Evolutionary conservation across 805 yeast species (phyloP).

Genomic region (Vanderwaltozyma tropicalis): DNA sequence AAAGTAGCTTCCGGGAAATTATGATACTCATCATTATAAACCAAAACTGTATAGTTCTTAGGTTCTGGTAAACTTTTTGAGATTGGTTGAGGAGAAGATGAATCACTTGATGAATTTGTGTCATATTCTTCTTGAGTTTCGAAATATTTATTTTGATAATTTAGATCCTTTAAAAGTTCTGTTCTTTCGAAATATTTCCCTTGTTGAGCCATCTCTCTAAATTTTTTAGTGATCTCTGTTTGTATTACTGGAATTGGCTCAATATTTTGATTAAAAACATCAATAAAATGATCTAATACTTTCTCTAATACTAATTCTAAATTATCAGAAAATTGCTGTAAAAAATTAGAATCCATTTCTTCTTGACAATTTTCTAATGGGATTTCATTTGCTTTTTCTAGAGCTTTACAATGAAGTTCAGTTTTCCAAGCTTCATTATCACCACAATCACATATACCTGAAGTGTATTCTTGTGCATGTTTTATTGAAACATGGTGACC

Average conservation of each 20-base stretch:
- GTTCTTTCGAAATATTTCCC: conserved; percentile 13
- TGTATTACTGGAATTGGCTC: conserved; percentile 25
- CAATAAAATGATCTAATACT: conserved; percentile 33
- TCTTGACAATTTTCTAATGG: background rate
- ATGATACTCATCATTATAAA: conserved; percentile 75
- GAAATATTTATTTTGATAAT: conserved; percentile 5
- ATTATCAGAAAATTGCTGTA: too few relatives aligned
- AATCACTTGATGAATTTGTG: background rate
- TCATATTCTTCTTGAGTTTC: conserved; percentile 3
- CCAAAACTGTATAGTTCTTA: conserved; percentile 37
- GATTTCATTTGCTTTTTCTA: too few relatives aligned
- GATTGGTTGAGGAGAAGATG: background rate
- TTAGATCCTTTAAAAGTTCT: conserved; percentile 14
- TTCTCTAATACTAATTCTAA: conserved; percentile 23
- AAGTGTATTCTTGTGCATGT: conserved; percentile 39
- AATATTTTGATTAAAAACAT: conserved; percentile 29
- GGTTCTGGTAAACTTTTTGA: background rate
- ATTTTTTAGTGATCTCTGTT: conserved; percentile 19
- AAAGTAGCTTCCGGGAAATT: conserved; percentile 44
- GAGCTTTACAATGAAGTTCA: conserved; percentile 40
- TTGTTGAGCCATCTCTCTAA: conserved; percentile 21
- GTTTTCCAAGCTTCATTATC: conserved; percentile 53
- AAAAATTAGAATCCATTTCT: too few relatives aligned
- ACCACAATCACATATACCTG: conserved; percentile 67
- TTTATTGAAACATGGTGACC: conserved; percentile 52